Conservation (phyloP, 2,329 filamentous ascomycete genomes). For the Alternaria brassicicola region DNA sequence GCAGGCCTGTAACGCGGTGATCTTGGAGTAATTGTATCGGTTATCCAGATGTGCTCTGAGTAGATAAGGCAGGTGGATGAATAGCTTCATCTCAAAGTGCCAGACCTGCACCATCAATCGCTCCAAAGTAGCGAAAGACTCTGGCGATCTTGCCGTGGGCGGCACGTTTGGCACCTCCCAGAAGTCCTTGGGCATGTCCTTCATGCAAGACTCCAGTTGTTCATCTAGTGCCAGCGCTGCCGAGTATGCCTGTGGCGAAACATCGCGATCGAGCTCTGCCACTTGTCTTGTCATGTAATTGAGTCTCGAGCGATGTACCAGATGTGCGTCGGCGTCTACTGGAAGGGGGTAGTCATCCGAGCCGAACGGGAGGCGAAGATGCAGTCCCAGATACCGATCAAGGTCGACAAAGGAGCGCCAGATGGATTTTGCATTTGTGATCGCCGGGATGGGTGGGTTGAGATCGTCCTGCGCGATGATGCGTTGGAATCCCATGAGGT, state of each 20-base stretch:
- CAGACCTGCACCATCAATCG: constrained; percentile 44
- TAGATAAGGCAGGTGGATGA: constrained; percentile 45
- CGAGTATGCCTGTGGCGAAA: constrained; percentile 42
- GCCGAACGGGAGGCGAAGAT: constrained; percentile 44
- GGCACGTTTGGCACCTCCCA: constrained; percentile 48
- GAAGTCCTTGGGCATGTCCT: constrained; percentile 39
- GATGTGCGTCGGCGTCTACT: constrained; percentile 24
- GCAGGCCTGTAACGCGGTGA: constrained; percentile 43
- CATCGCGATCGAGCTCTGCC: constrained; percentile 37
- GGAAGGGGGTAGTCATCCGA: constrained; percentile 40
- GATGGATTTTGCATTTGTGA: constrained; percentile 36
- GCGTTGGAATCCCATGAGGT: constrained; percentile 48
- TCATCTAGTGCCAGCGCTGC: constrained; percentile 43
- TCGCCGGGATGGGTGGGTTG: constrained; percentile 30
- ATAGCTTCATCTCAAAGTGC: constrained; percentile 46
- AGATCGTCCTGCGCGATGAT: constrained; percentile 33
- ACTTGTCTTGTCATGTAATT: constrained; percentile 32
- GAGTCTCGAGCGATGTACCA: constrained; percentile 34
- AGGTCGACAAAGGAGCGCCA: constrained; percentile 42
- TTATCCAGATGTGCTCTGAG: constrained; percentile 39
- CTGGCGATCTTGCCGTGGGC: constrained; percentile 38
- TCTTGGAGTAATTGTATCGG: constrained; percentile 44
- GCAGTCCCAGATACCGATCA: constrained; percentile 42
- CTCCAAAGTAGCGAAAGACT: constrained; percentile 36
- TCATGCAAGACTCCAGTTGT: constrained; percentile 39